Base-by-base conservation (phyloP, 108 stramenopile genomes). In the Nitzschia palea region DNA sequence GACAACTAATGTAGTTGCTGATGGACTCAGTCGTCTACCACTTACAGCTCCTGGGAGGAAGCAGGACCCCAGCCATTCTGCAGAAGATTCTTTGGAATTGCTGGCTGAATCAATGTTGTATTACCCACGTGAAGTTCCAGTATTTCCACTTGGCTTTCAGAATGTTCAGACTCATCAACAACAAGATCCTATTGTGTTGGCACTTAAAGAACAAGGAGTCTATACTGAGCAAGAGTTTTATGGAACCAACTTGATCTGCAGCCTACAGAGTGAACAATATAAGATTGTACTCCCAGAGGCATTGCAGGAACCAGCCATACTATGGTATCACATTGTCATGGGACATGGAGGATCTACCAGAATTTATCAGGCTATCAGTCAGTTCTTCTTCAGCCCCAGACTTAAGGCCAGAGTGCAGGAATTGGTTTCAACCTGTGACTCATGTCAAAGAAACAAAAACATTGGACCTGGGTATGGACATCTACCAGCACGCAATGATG, bases 1-100 rank as follows among this genome's bases (percentile, higher is more conserved):
- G 12, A 6, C 9, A 6, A 20, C 12, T 10, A 51, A 51, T 18
- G 18, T 51, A 6, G 50, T 20, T 51, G 50, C 50, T 28, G 81
- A 82, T 57, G 62, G 55, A 9, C 58, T 86, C n/a, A 54, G 47
- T n/a, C 64, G 78, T 12, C 45, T 76, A 6, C 40, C 40, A 8
- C 14, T 42, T 8, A 42, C 14, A 14, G 8, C 40, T 8, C 18
- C 50, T 10, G n/a, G 37, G 37, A 14, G 14, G 37, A 40, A 40
- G 37, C 37, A 40, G 37, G 37, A 40, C 37, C 37, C 37, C 37
- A 42, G 40, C 8, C 8, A 42, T 42, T 14, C 10, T 42, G 14
- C 40, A 12, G 14, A 8, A 8, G 37, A 40, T 14, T 8, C 5
- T 12, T 5, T 50, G 18, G 15, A 17, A 22, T 20, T 22, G 48